Base-by-base conservation (phyloP, 441 rosid genomes). In the Erodium moschatum region DNA sequence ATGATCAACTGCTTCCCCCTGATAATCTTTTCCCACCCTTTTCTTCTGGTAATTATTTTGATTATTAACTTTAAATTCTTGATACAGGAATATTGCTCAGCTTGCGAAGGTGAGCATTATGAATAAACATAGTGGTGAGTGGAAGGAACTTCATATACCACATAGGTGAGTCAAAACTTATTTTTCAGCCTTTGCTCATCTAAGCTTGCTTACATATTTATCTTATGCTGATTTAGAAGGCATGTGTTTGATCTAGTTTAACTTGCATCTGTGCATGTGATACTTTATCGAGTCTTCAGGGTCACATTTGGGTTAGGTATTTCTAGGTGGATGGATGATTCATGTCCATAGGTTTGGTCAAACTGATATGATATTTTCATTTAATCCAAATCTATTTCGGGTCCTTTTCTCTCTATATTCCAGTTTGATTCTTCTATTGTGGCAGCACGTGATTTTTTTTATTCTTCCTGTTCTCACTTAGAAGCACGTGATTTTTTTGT, bases 41-140 rank as follows among this genome's bases (percentile, higher is more conserved):
- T 6, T 15, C 18, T 18, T 19, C 5, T 24, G 27, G 27, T 24
- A 24, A 18, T 54, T 50, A n/a, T 50, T 16, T 16, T 54, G 61
- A 54, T 54, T 1, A 21, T 54, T 24, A 54, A 9, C 18, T 54
- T 10, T 18, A 18, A 54, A 54, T 54, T 54, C 7, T 54, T 16
- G 18, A 19, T 58, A 64, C 77, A 90, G 97, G 84, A 90, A 89
- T 79, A 84, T 92, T 70, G 91, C 94, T 62, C 92, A 87, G 73
- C 85, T 92, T 63, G 83, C 91, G 1, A 85, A 85, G 81, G 92
- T 90, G 66, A 85, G 83, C 77, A 69, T 87, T 76, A 84, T 85
- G 92, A 84, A 82, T 64, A 86, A 63, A 69, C 72, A 78, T 66
- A 87, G 21, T 18, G 11, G 88, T 69, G 73, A 85, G 50, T 89